phyloP scores from a whole-genome alignment of 2,329 filamentous ascomycete genomes.

The Aureobasidium leucospermi region DNA sequence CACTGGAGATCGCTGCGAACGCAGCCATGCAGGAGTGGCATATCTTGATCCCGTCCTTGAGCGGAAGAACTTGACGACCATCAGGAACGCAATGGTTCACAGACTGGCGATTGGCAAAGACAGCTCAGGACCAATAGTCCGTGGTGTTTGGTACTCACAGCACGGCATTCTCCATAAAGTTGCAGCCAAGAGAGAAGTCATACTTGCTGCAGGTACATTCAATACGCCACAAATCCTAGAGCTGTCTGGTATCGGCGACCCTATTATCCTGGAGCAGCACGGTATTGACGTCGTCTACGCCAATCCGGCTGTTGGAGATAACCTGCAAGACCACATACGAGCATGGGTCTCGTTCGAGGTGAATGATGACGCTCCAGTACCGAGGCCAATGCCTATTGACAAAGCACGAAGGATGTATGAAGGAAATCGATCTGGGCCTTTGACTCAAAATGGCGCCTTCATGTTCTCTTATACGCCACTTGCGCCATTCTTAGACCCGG shows the following conservation, averaged over 20 bases:
- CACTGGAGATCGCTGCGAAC: constrained; percentile 7
- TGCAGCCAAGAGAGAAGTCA: constrained; percentile 38
- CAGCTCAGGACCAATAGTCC: neutral
- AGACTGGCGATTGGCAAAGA: constrained; percentile 16
- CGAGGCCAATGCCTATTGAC: neutral
- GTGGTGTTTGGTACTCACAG: constrained; percentile 5
- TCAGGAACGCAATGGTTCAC: constrained; percentile 16
- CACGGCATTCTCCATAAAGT: neutral
- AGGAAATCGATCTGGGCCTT: neutral
- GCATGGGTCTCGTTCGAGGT: constrained; percentile 20
- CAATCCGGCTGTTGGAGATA: constrained; percentile 39
- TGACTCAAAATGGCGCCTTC: neutral
- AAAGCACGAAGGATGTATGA: neutral
- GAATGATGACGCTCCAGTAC: constrained; percentile 19
- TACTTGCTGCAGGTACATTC: constrained; percentile 51
- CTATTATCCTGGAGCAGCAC: constrained; percentile 30
- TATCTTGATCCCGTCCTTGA: constrained; percentile 18
- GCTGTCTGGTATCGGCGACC: constrained; percentile 49
- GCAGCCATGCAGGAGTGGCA: constrained; percentile 20
- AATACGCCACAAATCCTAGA: constrained; percentile 53
- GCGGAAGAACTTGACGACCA: constrained; percentile 17
- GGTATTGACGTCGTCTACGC: constrained; percentile 32
- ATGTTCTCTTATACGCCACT: constrained; percentile 6
- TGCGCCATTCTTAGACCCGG: neutral
- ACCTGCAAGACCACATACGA: constrained; percentile 42